A percentile compares a stretch with the other conserved stretches of the same genome.
phyloP scores from a whole-genome alignment of 805 yeast genomes.

The Yarrowia keelungensis region DNA sequence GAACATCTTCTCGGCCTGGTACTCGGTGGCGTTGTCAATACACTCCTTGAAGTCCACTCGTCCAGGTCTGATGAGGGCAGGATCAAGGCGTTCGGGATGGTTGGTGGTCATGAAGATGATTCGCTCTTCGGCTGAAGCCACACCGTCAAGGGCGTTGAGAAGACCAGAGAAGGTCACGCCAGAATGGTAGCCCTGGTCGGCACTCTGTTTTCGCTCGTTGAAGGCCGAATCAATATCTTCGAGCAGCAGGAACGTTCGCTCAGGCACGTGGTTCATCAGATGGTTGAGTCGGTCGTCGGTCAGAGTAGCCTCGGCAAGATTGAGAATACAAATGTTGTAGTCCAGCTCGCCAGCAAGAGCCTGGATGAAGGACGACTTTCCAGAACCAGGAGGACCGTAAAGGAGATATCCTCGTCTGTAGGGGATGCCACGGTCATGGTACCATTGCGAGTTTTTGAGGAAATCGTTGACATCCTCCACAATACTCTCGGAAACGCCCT shows the following conservation, averaged over 20 bases:
- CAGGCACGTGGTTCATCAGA: slow-evolving; percentile 94
- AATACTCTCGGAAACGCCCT: slow-evolving; percentile 70
- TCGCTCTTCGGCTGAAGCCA: slow-evolving; percentile 95
- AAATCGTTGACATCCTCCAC: slow-evolving; percentile 80
- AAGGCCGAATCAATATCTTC: slow-evolving; percentile 98
- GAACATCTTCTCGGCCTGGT: slow-evolving; percentile 85
- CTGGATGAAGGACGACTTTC: slow-evolving; percentile 94
- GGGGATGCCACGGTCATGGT: slow-evolving; percentile 95
- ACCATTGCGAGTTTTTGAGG: slow-evolving; percentile 83
- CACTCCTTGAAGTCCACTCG: slow-evolving; percentile 84
- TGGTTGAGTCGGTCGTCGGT: slow-evolving; percentile 96
- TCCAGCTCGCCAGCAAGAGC: slow-evolving; percentile 96
- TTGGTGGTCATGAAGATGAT: slow-evolving; percentile 98
- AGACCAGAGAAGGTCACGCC: slow-evolving; percentile 97
- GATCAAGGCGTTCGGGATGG: slow-evolving; percentile 92
- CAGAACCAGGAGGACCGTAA: slow-evolving; percentile 98
- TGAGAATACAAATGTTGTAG: slow-evolving; percentile 91
- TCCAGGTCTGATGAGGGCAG: slow-evolving; percentile 94
- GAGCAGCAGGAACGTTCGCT: slow-evolving; percentile 78
- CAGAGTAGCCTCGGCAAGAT: slow-evolving; percentile 85
- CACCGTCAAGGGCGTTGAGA: slow-evolving; percentile 94
- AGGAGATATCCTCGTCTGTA: slow-evolving; percentile 92
- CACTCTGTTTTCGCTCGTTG: slow-evolving; percentile 74
- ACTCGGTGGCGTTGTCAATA: slow-evolving; percentile 84
- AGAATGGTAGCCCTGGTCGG: slow-evolving; percentile 77